Percentiles rank a stretch among this genome's conserved stretches.
These are phyloP conservation scores for Thuja plicata DNA, from an alignment of 83 land plant genomes.

Conservation along the genomic window DNA sequence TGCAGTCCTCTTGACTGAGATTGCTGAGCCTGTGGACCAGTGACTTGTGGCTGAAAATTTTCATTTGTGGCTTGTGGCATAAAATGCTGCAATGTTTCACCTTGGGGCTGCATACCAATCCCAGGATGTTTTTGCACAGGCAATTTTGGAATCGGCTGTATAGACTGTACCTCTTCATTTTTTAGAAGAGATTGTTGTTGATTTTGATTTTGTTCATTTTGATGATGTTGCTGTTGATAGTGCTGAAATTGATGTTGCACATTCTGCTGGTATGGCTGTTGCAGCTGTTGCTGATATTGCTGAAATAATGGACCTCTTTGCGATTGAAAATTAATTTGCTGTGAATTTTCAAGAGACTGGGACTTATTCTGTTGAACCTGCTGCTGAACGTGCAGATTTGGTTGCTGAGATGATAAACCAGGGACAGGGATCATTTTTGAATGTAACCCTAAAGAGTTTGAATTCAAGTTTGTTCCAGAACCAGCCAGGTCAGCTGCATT, in stretches of 20 bases:
- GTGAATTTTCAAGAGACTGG: slow-evolving; percentile 30
- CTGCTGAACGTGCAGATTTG: slow-evolving; percentile 44
- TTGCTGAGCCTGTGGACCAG: slow-evolving; percentile 24
- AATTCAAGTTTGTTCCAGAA: slow-evolving; percentile 33
- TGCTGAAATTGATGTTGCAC: slow-evolving; percentile 33
- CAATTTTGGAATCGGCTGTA: slow-evolving; percentile 27
- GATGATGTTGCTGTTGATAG: slow-evolving; percentile 39
- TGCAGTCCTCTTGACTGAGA: slow-evolving; percentile 22
- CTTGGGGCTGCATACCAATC: slow-evolving; percentile 22
- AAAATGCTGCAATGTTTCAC: slow-evolving; percentile 31
- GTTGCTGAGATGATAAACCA: slow-evolving; percentile 35
- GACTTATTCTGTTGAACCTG: slow-evolving; percentile 24
- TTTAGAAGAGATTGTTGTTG: slow-evolving; percentile 36
- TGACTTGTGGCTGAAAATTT: slow-evolving; percentile 31
- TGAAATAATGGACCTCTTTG: slow-evolving; percentile 23
- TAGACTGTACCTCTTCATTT: slow-evolving; percentile 26
- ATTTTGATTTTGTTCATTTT: slow-evolving; percentile 45
- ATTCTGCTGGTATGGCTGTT: slow-evolving; percentile 34
- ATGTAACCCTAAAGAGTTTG: slow-evolving; percentile 30
- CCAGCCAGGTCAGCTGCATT: slow-evolving; percentile 48
- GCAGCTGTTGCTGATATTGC: slow-evolving; percentile 45
- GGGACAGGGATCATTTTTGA: slow-evolving; percentile 47
- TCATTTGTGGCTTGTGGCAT: slow-evolving; percentile 32
- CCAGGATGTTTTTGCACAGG: slow-evolving; percentile 24
- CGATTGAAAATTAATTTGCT: slow-evolving; percentile 37